Evolutionary conservation across 2,329 filamentous ascomycete genomes (phyloP).

Genomic region (Paraconiothyrium sp.): DNA sequence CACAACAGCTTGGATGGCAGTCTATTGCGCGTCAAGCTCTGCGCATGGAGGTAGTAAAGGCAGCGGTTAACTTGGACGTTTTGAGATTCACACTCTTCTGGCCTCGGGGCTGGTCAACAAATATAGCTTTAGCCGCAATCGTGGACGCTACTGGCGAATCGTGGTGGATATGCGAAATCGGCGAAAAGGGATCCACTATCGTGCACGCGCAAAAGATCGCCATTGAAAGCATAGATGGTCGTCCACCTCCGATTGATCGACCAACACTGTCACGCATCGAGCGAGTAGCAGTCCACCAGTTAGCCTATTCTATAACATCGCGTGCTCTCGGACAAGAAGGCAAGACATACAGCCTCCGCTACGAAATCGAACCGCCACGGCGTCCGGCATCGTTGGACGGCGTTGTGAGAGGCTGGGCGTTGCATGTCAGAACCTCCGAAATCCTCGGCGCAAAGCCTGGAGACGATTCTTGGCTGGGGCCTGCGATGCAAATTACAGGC

Average conservation of each 20-base stretch:
- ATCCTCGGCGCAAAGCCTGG: conserved; percentile 32
- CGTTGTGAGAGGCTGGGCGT: conserved; percentile 37
- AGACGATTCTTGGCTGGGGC: conserved; percentile 41
- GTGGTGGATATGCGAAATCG: conserved; percentile 50
- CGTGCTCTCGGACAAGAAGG: conserved; percentile 35
- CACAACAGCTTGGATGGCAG: conserved; percentile 72
- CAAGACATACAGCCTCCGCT: conserved; percentile 31
- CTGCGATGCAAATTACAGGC: conserved; percentile 40
- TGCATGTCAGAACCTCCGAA: conserved; percentile 41
- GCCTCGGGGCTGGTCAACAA: conserved; percentile 73
- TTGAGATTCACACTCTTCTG: conserved; percentile 74
- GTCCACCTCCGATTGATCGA: conserved; percentile 34
- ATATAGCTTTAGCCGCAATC: conserved; percentile 75
- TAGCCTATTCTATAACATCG: conserved; percentile 41
- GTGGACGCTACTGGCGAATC: conserved; percentile 46
- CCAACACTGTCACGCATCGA: conserved; percentile 47
- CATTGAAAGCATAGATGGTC: conserved; percentile 33
- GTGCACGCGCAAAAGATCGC: conserved; percentile 40
- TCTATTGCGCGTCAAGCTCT: conserved; percentile 47
- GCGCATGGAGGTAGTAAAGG: conserved; percentile 64
- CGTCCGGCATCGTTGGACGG: conserved; percentile 13
- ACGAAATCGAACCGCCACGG: conserved; percentile 28
- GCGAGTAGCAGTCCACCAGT: conserved; percentile 49
- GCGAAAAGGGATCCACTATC: conserved; percentile 33
- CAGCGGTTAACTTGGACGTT: conserved; percentile 68